phyloP scores from a whole-genome alignment of 129 eudicot genomes.

The Scalesia atractyloides region DNA sequence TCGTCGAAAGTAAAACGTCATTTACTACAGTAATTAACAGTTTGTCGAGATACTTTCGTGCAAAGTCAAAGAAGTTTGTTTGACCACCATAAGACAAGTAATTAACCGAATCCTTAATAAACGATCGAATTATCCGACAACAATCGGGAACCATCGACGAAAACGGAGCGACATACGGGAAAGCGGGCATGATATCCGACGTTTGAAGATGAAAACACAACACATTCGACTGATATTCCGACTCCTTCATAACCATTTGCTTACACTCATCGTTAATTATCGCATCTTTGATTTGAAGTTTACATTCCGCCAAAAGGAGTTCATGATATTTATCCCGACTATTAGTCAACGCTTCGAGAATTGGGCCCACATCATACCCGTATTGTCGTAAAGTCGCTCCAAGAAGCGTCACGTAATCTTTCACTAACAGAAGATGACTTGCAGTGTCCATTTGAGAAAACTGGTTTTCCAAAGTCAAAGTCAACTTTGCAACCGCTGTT shows the following conservation, averaged over 20 bases:
- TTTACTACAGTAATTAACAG: conserved; percentile 74
- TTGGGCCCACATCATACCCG: conserved; percentile 75
- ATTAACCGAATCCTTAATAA: conserved; percentile 77
- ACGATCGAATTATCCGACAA: conserved; percentile 79
- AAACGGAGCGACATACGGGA: conserved; percentile 90
- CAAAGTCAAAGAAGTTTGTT: conserved; percentile 70
- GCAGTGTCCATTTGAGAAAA: conserved; percentile 75
- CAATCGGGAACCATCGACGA: conserved; percentile 92
- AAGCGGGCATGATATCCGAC: conserved; percentile 91
- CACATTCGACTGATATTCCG: conserved; percentile 85
- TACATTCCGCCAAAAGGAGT: conserved; percentile 77
- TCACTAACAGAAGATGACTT: conserved; percentile 73
- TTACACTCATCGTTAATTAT: conserved; percentile 61
- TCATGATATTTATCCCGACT: conserved; percentile 83
- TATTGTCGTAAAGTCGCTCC: conserved; percentile 75
- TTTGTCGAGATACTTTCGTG: conserved; percentile 71
- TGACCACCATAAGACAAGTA: conserved; percentile 82
- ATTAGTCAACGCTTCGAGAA: conserved; percentile 62
- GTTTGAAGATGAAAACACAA: conserved; percentile 70
- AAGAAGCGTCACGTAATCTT: conserved; percentile 91
- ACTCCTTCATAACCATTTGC: conserved; percentile 90
- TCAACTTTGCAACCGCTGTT: conserved; percentile 67
- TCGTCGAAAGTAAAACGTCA: conserved; percentile 53
- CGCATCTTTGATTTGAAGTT: conserved; percentile 61
- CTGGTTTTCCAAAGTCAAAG: conserved; percentile 61